Evolutionary conservation across 805 yeast species (phyloP).

Genomic region (Groenewaldozyma tartarivorans): DNA sequence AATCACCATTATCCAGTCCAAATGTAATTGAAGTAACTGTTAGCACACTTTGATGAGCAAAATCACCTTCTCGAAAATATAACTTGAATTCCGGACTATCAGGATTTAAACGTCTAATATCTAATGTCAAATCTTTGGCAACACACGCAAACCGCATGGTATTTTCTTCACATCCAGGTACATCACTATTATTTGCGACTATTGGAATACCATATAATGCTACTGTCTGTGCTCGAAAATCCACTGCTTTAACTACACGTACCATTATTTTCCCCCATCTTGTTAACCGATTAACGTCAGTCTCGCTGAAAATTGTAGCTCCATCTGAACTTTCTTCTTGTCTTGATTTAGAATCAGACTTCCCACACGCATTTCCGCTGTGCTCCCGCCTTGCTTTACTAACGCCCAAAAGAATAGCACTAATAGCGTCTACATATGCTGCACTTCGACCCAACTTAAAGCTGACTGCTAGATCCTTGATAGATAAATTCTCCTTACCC

Average conservation of each 20-base stretch:
- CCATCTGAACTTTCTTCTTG: not conserved
- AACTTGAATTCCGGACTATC: slow-evolving; percentile 32
- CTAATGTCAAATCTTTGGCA: slow-evolving; percentile 28
- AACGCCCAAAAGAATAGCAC: slow-evolving; percentile 12
- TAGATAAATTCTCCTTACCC: slow-evolving; percentile 20
- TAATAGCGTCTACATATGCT: slow-evolving; percentile 11
- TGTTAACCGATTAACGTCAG: slow-evolving; percentile 17
- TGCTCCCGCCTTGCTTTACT: slow-evolving; percentile 12
- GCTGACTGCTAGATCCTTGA: slow-evolving; percentile 25
- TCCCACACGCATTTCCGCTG: not conserved
- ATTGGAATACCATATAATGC: slow-evolving; percentile 24
- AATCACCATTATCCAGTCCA: slow-evolving; percentile 22
- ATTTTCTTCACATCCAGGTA: slow-evolving; percentile 6
- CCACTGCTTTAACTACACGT: slow-evolving; percentile 28
- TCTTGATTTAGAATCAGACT: not conserved
- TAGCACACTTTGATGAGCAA: slow-evolving; percentile 32
- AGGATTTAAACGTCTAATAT: slow-evolving; percentile 30
- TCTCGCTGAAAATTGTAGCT: slow-evolving; percentile 11
- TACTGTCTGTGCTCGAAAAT: slow-evolving; percentile 25
- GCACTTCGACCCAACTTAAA: slow-evolving; percentile 23
- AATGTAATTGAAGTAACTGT: slow-evolving; percentile 26
- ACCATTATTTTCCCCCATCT: slow-evolving; percentile 22
- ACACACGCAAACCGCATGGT: slow-evolving; percentile 18
- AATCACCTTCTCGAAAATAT: slow-evolving; percentile 24
- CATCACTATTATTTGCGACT: slow-evolving; percentile 1